These are phyloP conservation scores for Neurospora sp. DNA, from an alignment of 2,329 filamentous ascomycete genomes.

Conservation along the genomic window DNA sequence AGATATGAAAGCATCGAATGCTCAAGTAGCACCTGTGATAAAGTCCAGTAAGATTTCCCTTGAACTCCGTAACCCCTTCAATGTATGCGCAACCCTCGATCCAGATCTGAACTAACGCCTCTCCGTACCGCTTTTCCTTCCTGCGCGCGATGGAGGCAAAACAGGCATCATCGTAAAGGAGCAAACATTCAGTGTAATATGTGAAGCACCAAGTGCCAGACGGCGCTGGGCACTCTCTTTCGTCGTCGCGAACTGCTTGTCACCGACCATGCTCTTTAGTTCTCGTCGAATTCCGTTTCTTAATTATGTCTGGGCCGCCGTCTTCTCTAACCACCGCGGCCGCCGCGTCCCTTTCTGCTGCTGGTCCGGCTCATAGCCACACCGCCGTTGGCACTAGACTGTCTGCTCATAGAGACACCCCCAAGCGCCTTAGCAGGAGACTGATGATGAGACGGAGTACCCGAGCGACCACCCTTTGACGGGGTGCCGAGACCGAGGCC, in stretches of 20 bases:
- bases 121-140: neutral
- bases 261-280: neutral
- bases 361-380: slow-evolving; percentile 29
- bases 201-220: neutral
- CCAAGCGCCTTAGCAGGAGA: slow-evolving; percentile 32
- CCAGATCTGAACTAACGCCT: neutral
- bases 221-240: neutral
- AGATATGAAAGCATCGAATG: neutral
- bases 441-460: slow-evolving; percentile 24
- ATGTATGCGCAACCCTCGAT: neutral
- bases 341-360: slow-evolving; percentile 33
- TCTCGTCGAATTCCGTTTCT: neutral
- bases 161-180: neutral
- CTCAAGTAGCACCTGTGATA: neutral
- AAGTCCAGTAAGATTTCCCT: neutral
- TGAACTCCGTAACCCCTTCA: neutral
- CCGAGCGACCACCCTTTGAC: slow-evolving; percentile 14
- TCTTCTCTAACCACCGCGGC: slow-evolving; percentile 10
- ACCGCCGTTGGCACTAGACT: slow-evolving; percentile 31
- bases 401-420: slow-evolving; percentile 46
- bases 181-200: neutral
- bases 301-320: neutral
- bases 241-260: neutral
- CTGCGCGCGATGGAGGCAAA: neutral
- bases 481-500: slow-evolving; percentile 11